These are phyloP conservation scores for Colletotrichum abscissum DNA, from an alignment of 2,329 filamentous ascomycete genomes.

Conservation along the genomic window DNA sequence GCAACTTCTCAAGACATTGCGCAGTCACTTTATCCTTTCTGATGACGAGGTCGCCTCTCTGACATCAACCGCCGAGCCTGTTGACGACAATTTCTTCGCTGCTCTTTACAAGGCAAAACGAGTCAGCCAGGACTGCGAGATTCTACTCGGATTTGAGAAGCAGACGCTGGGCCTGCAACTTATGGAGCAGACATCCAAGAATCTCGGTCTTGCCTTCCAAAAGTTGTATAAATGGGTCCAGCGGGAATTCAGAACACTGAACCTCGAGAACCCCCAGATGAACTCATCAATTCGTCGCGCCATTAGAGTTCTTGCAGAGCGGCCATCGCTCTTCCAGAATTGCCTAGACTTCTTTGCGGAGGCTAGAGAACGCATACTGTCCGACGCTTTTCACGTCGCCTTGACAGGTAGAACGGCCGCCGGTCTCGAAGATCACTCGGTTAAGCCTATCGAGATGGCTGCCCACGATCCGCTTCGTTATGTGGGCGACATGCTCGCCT, in stretches of 20 bases:
- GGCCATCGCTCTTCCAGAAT: constrained; percentile 90
- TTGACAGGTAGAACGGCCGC: constrained; percentile 77
- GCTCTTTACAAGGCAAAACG: constrained; percentile 83
- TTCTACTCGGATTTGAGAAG: constrained; percentile 89
- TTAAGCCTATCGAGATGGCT: constrained; percentile 93
- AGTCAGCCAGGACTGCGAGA: constrained; percentile 88
- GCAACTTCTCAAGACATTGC: constrained; percentile 80
- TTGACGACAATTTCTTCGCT: constrained; percentile 87
- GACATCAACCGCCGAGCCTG: constrained; percentile 82
- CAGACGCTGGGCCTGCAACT: constrained; percentile 89
- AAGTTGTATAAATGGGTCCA: constrained; percentile 97
- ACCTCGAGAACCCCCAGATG: constrained; percentile 94
- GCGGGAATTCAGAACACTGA: constrained; percentile 89
- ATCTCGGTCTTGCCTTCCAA: constrained; percentile 90
- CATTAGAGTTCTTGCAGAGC: constrained; percentile 86
- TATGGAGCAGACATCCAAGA: constrained; percentile 89
- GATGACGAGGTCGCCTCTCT: constrained; percentile 82
- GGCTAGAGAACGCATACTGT: constrained; percentile 85
- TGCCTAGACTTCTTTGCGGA: constrained; percentile 95
- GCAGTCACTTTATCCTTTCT: constrained; percentile 83
- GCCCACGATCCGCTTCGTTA: constrained; percentile 94
- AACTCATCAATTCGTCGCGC: constrained; percentile 85
- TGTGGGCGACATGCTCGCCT: constrained; percentile 96
- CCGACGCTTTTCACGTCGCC: constrained; percentile 89
- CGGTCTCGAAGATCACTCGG: constrained; percentile 67